phyloP scores from a whole-genome alignment of 441 rosid genomes.

The Metrosideros polymorpha region DNA sequence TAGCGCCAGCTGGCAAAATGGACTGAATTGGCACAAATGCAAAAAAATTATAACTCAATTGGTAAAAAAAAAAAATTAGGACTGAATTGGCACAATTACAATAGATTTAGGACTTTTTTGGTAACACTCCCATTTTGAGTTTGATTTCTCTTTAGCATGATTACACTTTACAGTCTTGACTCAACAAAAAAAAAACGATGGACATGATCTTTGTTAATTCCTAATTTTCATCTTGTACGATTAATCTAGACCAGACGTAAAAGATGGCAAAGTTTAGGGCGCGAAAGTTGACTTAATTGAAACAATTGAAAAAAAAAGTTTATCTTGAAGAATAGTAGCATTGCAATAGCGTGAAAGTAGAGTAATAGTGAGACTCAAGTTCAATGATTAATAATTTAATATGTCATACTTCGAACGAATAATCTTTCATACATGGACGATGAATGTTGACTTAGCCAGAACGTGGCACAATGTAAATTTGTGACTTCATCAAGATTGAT shows the following conservation, averaged over 20 bases:
- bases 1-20: too few species aligned
- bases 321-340: not conserved
- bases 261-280: not conserved
- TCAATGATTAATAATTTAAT: not conserved
- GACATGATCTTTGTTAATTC: not conserved
- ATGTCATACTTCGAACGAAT: not conserved
- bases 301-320: not conserved
- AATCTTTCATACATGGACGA: not conserved
- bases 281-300: not conserved
- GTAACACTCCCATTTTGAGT: too few species aligned
- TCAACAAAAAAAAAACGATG: not conserved
- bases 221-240: not conserved
- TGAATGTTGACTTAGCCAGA: not conserved
- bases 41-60: too few species aligned
- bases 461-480: not conserved
- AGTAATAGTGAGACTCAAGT: not conserved
- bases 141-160: too few species aligned
- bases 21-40: too few species aligned
- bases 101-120: too few species aligned
- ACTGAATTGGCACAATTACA: too few species aligned
- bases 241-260: not conserved
- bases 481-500: not conserved
- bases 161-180: not conserved
- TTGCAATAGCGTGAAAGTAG: not conserved
- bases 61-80: too few species aligned